Base-by-base conservation (phyloP, 331 rosid species). In the Saraca asoca region DNA sequence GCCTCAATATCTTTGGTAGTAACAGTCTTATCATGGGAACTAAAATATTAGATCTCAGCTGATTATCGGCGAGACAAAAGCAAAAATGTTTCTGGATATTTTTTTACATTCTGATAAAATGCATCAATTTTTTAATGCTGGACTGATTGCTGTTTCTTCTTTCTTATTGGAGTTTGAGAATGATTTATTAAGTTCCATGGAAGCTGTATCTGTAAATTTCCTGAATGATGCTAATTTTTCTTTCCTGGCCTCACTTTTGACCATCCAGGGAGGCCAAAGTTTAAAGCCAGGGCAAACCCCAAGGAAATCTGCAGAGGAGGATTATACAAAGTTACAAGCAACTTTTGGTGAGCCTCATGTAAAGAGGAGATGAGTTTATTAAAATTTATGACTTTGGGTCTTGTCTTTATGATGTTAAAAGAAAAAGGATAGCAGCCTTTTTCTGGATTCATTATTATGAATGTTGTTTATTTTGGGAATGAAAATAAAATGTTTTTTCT, bases 191-290 rank as follows among this genome's bases (percentile, higher is more conserved):
- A 19, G 57, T 51, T 68, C 60, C 29, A 60, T 46, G 67, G 54
- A 51, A 53, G 37, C 43, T 44, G 38, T 61, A 37, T 60, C 62
- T 5, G 63, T 33, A 45, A 54, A 31, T 46, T 18, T 59, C 31
- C 51, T 15, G 49, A 46, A 2, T 18, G 62, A 68, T 44, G 72
- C 51, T 66, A n/a, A 29, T 55, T 55, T 13, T 15, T 3, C 6
- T 18, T 17, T 51, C 1, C 38, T 35, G 53, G 5, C 49, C 37
- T 45, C 63, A 58, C 37, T 75, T 41, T 79, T 51, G 35, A 76
- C 38, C 42, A 56, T 64, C 20, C 69, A 80, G 86, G 88, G 77
- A 35, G 84, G 85, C 74, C 91, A 86, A 69, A 58, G 51, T 39
- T 24, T 24, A 24, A 83, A 79, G 78, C 65, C 73, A 37, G 78